These are phyloP conservation scores for Fusarium pseudoanthophilum DNA, from an alignment of 2,329 filamentous ascomycete genomes.

Conservation along the genomic window DNA sequence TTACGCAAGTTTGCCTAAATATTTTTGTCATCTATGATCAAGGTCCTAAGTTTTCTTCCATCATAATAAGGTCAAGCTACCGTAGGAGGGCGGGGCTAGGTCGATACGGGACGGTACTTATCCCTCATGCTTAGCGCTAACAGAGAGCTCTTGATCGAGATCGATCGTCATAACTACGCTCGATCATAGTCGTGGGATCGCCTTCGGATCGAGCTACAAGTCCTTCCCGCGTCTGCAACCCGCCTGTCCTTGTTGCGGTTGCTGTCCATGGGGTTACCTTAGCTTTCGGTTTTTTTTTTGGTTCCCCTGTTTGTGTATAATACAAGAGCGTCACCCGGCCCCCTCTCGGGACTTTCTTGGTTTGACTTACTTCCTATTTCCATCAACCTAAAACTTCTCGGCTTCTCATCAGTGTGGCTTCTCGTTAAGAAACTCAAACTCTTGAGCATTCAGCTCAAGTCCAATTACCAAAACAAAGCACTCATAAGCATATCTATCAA, in stretches of 20 bases:
- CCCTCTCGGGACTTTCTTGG: not conserved
- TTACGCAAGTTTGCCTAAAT: too few species aligned
- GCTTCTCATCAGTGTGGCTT: not conserved
- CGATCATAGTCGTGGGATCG: conserved; percentile 43
- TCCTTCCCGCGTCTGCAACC: conserved; percentile 14
- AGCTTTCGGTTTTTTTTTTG: conserved; percentile 15
- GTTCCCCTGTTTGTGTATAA: conserved; percentile 31
- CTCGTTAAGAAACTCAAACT: not conserved
- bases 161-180: conserved; percentile 45
- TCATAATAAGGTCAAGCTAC: not conserved
- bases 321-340: conserved; percentile 5
- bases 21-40: too few species aligned
- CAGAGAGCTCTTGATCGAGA: conserved; percentile 43
- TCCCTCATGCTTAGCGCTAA: conserved; percentile 37
- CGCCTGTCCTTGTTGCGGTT: conserved; percentile 21
- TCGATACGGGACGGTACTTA: conserved; percentile 42
- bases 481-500: not conserved
- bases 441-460: not conserved
- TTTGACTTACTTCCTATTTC: not conserved
- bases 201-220: conserved; percentile 39
- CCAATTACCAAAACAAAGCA: too few species aligned
- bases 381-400: not conserved
- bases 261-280: conserved; percentile 15
- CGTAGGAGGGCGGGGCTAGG: not conserved
- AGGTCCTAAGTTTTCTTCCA: too few species aligned